Evolutionary conservation across 225 moss, liverwort and hornwort genomes (phyloP).

Genomic region (Bryum argenteum): DNA sequence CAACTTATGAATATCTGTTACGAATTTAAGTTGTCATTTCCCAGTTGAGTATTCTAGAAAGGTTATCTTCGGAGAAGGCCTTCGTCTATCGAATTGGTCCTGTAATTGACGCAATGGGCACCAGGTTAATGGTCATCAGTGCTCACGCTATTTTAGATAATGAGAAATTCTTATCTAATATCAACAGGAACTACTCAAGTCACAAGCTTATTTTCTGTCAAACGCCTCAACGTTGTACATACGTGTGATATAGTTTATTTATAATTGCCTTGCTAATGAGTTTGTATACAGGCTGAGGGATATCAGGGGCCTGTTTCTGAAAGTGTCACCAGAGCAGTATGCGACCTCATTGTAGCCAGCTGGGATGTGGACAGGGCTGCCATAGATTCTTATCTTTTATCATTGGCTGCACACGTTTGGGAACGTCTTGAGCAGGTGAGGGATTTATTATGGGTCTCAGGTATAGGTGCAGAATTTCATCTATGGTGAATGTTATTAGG

Average conservation of each 20-base stretch:
- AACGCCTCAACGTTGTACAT: not conserved
- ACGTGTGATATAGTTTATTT: not conserved
- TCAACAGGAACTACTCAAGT: not conserved
- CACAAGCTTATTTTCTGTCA: slow-evolving; percentile 12
- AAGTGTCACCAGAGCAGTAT: slow-evolving; percentile 58
- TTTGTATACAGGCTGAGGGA: slow-evolving; percentile 59
- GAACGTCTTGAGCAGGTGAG: slow-evolving; percentile 73
- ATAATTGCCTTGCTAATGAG: slow-evolving; percentile 24
- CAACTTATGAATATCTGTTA: not conserved
- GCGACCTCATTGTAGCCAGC: slow-evolving; percentile 63
- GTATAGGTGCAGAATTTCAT: not conserved
- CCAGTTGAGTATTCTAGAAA: not conserved
- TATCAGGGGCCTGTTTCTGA: slow-evolving; percentile 58
- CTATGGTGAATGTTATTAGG: slow-evolving; percentile 1
- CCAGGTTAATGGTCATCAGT: not conserved
- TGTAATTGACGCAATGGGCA: not conserved
- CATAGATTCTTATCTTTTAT: slow-evolving; percentile 78
- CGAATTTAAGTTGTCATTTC: slow-evolving; percentile 7
- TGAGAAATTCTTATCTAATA: not conserved
- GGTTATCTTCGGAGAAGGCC: slow-evolving; percentile 6
- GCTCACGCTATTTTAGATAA: not conserved
- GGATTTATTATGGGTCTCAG: not conserved
- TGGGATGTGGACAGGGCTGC: slow-evolving; percentile 78
- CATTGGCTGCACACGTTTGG: slow-evolving; percentile 72
- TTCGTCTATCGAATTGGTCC: not conserved